phyloP scores from a whole-genome alignment of 2,329 filamentous ascomycete species.

The Botrytis porri region DNA sequence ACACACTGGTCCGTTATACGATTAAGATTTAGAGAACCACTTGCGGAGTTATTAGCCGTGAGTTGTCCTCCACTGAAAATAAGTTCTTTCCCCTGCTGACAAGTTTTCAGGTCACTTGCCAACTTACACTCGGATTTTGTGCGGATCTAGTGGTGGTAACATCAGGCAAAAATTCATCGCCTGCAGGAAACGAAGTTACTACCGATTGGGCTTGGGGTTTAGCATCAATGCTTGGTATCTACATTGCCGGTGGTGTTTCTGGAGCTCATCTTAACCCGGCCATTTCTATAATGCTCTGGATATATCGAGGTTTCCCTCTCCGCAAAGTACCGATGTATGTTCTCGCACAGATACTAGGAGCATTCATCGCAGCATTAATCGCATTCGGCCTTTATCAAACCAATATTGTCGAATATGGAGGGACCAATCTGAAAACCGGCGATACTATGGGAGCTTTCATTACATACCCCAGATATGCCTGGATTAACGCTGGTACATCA shows the following conservation, averaged over 20 bases:
- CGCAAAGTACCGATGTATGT: constrained; percentile 50
- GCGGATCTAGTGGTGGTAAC: constrained; percentile 45
- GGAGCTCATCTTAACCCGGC: constrained; percentile 47
- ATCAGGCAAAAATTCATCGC: constrained; percentile 22
- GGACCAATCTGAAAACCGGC: constrained; percentile 27
- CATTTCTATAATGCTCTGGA: constrained; percentile 45
- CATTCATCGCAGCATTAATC: constrained; percentile 48
- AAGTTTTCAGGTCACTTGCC: constrained; percentile 33
- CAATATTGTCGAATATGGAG: constrained; percentile 36
- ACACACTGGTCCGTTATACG: constrained; percentile 47
- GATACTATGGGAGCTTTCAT: constrained; percentile 44
- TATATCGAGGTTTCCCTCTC: constrained; percentile 53
- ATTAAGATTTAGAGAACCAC: constrained; percentile 46
- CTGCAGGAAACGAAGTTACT: constrained; percentile 44
- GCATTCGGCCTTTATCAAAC: constrained; percentile 46
- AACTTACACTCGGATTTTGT: constrained; percentile 47
- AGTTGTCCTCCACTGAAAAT: constrained; percentile 16
- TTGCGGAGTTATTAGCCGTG: constrained; percentile 52
- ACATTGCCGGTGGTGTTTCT: constrained; percentile 47
- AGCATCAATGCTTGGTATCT: constrained; percentile 51
- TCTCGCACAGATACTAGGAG: constrained; percentile 50
- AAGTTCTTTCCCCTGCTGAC: not conserved
- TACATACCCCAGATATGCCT: constrained; percentile 43
- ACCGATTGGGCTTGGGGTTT: constrained; percentile 51
- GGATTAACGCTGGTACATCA: constrained; percentile 40